Percentiles rank a stretch among this genome's conserved stretches.
Conservation (phyloP, 2,329 filamentous ascomycete genomes). For the Uncinocarpus reesii region DNA sequence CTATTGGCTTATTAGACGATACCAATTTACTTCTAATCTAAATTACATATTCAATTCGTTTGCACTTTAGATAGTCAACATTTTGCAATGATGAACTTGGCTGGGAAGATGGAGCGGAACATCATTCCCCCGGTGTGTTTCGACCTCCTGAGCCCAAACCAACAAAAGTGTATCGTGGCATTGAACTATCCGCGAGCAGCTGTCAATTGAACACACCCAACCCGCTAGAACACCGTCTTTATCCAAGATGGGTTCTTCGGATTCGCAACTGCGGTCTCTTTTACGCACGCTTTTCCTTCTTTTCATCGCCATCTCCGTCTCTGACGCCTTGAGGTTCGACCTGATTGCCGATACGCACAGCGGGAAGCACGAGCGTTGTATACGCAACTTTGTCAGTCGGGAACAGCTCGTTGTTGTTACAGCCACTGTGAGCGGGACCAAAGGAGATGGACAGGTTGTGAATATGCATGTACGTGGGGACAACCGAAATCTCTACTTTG, state of each 20-base stretch:
- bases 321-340: slow-evolving; percentile 78
- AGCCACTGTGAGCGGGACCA: slow-evolving; percentile 70
- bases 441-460: slow-evolving; percentile 82
- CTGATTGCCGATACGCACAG: slow-evolving; percentile 58
- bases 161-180: slow-evolving; percentile 12
- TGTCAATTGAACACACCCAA: not conserved
- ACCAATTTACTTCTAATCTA: no score
- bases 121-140: not conserved
- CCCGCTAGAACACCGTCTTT: not conserved
- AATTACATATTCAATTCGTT: no score
- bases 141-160: not conserved
- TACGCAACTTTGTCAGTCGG: slow-evolving; percentile 87
- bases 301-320: slow-evolving; percentile 11
- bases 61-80: no score
- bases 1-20: no score
- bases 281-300: slow-evolving; percentile 10
- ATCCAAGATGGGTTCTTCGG: slow-evolving; percentile 9
- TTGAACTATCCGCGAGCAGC: not conserved
- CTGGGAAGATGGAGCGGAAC: not conserved
- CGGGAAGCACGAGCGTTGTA: slow-evolving; percentile 67
- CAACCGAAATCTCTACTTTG: not conserved
- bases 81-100: no score
- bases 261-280: slow-evolving; percentile 12
- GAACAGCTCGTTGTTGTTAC: slow-evolving; percentile 95
- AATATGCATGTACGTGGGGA: slow-evolving; percentile 72